Evolutionary conservation across 2,329 filamentous ascomycete species (phyloP).

Genomic region (Teratosphaeria zuluensis): DNA sequence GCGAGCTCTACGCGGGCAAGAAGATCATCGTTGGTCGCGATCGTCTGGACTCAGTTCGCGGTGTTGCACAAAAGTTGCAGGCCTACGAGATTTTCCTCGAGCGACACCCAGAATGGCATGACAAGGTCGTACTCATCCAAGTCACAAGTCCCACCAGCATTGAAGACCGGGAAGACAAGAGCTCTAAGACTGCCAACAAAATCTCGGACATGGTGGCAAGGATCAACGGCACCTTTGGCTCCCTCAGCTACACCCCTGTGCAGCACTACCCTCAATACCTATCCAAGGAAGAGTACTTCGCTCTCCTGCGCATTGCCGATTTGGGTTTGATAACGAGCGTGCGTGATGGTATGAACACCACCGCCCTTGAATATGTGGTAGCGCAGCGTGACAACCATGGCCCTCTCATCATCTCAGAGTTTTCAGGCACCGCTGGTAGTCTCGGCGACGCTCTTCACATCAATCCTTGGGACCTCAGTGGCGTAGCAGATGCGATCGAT

Average conservation of each 20-base stretch:
- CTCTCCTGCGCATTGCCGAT: slow-evolving; percentile 79
- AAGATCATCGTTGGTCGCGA: slow-evolving; percentile 94
- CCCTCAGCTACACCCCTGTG: slow-evolving; percentile 78
- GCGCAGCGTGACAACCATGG: slow-evolving; percentile 82
- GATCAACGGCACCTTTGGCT: slow-evolving; percentile 87
- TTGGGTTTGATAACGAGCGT: slow-evolving; percentile 93
- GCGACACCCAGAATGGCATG: slow-evolving; percentile 81
- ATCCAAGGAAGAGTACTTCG: slow-evolving; percentile 83
- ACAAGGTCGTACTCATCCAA: slow-evolving; percentile 87
- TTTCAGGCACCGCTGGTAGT: slow-evolving; percentile 85
- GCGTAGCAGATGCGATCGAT: slow-evolving; percentile 76
- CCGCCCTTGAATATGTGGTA: slow-evolving; percentile 86
- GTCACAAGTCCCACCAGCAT: slow-evolving; percentile 69
- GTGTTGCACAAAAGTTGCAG: slow-evolving; percentile 91
- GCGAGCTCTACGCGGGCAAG: slow-evolving; percentile 72
- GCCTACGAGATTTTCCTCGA: slow-evolving; percentile 90
- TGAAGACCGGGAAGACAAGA: slow-evolving; percentile 61
- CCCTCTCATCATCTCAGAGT: slow-evolving; percentile 88
- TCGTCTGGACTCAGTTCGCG: slow-evolving; percentile 82
- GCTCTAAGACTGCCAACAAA: slow-evolving; percentile 73
- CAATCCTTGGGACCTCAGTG: slow-evolving; percentile 86
- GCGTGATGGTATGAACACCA: slow-evolving; percentile 96
- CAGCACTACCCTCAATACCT: slow-evolving; percentile 94
- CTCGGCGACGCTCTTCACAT: slow-evolving; percentile 84
- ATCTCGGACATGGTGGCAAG: slow-evolving; percentile 84